Evolutionary conservation across 1,284 basidiomycete species (phyloP).

Genomic region (Heterobasidion occidentale): DNA sequence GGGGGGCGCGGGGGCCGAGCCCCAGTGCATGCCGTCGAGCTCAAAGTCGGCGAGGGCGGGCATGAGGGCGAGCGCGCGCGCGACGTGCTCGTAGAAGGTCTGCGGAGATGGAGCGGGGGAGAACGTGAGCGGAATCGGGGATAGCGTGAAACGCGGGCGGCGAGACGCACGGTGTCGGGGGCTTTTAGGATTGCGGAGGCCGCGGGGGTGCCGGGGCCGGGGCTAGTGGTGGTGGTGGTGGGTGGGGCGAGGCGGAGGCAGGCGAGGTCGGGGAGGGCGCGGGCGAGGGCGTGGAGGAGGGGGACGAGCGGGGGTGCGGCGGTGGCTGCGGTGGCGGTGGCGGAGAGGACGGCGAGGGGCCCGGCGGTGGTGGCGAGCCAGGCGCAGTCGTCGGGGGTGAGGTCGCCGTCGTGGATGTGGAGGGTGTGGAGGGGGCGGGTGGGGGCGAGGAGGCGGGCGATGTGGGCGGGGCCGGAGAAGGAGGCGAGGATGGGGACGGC

Average conservation of each 20-base stretch:
- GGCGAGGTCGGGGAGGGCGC: constrained; percentile 22
- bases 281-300: constrained; percentile 24
- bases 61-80: constrained; percentile 45
- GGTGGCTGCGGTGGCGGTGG: constrained; percentile 25
- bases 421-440: constrained; percentile 57
- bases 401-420: constrained; percentile 47
- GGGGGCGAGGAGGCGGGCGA: constrained; percentile 47
- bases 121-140: constrained; percentile 3
- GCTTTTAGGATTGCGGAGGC: constrained; percentile 5
- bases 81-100: constrained; percentile 58
- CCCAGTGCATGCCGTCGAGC: constrained; percentile 68
- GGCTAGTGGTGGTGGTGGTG: constrained; percentile 18
- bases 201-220: too few relatives aligned
- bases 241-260: constrained; percentile 27
- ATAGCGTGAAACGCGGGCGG: constrained; percentile 9
- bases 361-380: constrained; percentile 30
- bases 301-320: constrained; percentile 8
- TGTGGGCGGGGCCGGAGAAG: constrained; percentile 51
- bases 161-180: constrained; percentile 24
- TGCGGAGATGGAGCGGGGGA: constrained; percentile 17
- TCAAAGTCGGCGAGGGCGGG: constrained; percentile 55
- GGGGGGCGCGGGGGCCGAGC: constrained; percentile 27
- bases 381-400: constrained; percentile 44
- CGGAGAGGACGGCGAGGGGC: constrained; percentile 21
- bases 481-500: constrained; percentile 43